Evolutionary conservation across 2,329 filamentous ascomycete genomes (phyloP).

Genomic region (Juglanconis sp.): DNA sequence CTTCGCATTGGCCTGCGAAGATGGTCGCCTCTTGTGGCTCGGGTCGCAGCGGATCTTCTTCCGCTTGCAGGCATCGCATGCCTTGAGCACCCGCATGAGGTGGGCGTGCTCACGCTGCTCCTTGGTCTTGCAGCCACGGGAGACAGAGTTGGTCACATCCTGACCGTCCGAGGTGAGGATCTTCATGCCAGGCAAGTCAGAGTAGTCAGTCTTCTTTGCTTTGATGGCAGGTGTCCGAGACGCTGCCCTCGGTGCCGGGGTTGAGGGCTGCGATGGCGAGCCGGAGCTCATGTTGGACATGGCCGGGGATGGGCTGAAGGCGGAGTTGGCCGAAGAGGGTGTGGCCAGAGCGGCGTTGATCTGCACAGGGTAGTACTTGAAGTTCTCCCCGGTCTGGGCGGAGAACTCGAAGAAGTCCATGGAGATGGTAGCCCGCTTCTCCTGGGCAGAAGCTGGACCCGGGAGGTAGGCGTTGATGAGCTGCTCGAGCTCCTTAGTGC

Average conservation of each 20-base stretch:
- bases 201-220: constrained; percentile 39
- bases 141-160: constrained; percentile 61
- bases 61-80: constrained; percentile 59
- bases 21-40: constrained; percentile 50
- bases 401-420: constrained; percentile 58
- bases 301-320: constrained; percentile 48
- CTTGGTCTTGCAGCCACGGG: constrained; percentile 63
- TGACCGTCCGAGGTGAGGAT: constrained; percentile 62
- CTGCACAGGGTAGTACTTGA: constrained; percentile 53
- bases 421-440: constrained; percentile 57
- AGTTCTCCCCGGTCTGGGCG: constrained; percentile 52
- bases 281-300: constrained; percentile 46
- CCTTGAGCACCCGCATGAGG: constrained; percentile 65
- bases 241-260: constrained; percentile 22
- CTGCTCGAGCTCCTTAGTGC: constrained; percentile 58
- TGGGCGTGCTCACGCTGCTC: constrained; percentile 66
- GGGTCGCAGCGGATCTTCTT: constrained; percentile 65
- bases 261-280: constrained; percentile 19
- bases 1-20: constrained; percentile 30
- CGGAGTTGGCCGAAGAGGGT: constrained; percentile 43
- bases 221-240: constrained; percentile 26
- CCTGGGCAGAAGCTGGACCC: constrained; percentile 49
- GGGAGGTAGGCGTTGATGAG: constrained; percentile 57
- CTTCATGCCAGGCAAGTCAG: constrained; percentile 60
- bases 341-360: constrained; percentile 38